Evolutionary conservation across 495 filamentous ascomycete genomes (phyloP), one percentile per base, ranked within the genome.

Genomic region (Neurospora cerealis): DNA sequence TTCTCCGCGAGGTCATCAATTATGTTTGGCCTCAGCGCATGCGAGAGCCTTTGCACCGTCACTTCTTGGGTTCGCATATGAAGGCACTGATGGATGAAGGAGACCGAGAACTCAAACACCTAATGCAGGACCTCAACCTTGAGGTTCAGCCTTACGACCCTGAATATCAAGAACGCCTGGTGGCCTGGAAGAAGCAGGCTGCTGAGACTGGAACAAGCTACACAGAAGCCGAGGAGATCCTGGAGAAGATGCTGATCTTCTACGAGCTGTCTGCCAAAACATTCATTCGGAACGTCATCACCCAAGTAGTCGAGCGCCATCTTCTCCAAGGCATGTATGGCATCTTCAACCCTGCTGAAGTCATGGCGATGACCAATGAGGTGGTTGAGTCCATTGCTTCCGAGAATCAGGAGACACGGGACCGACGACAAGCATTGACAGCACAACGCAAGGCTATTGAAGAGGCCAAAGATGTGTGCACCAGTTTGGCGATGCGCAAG

Each of bases 201-300:
- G 73, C 76, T 19, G 46, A 77, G 66, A 77, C 80, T 28, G 82
- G 80, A 11, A 76, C 76, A 0, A 75, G 73, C 13, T 82, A 79
- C 44, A 77, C 80, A 15, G 80, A 82, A 21, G 80, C 81, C 19
- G 81, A 84, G 71, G 79, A 83, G 71, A 81, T 84, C 1, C 73
- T 84, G 42, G 80, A 84, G 78, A 83, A 83, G 77, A 84, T 83
- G 82, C 79, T 85, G 10, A 83, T 84, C 39, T 81, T 77, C 74
- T 84, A 84, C 54, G 81, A 84, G 72, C 76, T 83, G 11, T 78
- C 80, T 3, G 81, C 81, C 17, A 83, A 83, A 73, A 75, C 73
- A 19, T 83, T 82, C 69, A 81, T 81, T 69, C 73, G 80, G 3
- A 84, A 83, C 77, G 74, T 78, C 60, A 82, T 83, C 69, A 81